Conservation (phyloP, 1,284 basidiomycete species). For the Fomitopsis palustris region DNA sequence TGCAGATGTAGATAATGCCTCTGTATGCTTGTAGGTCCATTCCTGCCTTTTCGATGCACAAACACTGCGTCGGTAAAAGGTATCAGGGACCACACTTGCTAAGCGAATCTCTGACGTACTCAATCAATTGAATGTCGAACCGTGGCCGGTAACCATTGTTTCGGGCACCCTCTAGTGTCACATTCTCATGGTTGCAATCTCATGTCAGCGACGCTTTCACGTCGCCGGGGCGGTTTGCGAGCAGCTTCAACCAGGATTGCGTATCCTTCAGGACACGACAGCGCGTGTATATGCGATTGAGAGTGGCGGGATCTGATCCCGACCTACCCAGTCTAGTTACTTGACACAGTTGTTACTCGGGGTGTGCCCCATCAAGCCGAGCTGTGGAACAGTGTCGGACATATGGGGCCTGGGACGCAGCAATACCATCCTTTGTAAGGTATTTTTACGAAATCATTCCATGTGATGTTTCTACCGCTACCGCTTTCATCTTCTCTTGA, state of each 20-base stretch:
- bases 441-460: conserved; percentile 3
- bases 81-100: not conserved
- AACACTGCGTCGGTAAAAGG: not conserved
- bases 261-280: not conserved
- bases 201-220: not conserved
- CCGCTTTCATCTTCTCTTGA: not conserved
- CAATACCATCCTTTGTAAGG: conserved; percentile 1
- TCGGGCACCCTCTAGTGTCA: not conserved
- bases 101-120: not conserved
- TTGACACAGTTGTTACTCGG: not conserved
- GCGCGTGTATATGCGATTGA: not conserved
- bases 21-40: not conserved
- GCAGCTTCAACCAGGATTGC: not conserved
- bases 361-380: not conserved
- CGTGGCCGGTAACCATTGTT: not conserved
- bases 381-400: not conserved
- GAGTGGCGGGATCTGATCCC: not conserved
- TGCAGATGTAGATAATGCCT: not conserved
- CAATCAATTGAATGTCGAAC: not conserved
- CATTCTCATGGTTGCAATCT: conserved; percentile 1
- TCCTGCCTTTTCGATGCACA: conserved; percentile 2
- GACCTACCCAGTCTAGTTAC: not conserved
- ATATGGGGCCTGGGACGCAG: not conserved
- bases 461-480: not conserved
- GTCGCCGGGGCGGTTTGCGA: not conserved